Conservation (phyloP, 495 filamentous ascomycete genomes). For the Bombardia bombarda region DNA sequence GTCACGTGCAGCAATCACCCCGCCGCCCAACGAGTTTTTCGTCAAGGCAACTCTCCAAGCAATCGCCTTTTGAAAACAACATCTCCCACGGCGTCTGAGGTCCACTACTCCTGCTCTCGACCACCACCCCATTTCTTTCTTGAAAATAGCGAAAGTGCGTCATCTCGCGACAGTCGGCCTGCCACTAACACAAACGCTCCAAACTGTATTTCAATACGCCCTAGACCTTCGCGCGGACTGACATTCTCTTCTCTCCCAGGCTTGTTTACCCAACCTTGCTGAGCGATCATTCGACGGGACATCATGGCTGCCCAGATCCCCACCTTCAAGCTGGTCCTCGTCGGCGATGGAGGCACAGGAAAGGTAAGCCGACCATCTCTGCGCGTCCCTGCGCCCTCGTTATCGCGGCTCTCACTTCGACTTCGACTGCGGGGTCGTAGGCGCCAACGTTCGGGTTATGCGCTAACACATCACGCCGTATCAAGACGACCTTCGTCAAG, state of each 20-base stretch:
- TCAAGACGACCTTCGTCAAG: conserved; percentile 99
- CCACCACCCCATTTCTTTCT: conserved; percentile 9
- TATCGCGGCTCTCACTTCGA: conserved; percentile 5
- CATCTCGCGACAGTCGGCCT: neutral
- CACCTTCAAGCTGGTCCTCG: conserved; percentile 99
- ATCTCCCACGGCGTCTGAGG: conserved; percentile 11
- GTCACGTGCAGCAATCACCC: conserved; percentile 26
- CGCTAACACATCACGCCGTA: conserved; percentile 16
- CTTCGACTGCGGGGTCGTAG: conserved; percentile 18
- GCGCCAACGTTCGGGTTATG: neutral
- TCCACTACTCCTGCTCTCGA: conserved; percentile 24
- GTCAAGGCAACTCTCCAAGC: conserved; percentile 25
- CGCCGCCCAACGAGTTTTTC: conserved; percentile 33
- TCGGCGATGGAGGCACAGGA: conserved; percentile 98
- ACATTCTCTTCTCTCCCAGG: conserved; percentile 12
- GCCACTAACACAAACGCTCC: neutral
- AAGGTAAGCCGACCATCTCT: conserved; percentile 58
- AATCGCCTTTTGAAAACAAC: conserved; percentile 27
- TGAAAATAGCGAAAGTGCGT: conserved; percentile 17
- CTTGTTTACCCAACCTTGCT: conserved; percentile 21
- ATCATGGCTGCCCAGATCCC: conserved; percentile 55
- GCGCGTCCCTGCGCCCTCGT: conserved; percentile 3
- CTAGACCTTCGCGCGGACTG: conserved; percentile 12
- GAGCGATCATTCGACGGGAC: conserved; percentile 17
- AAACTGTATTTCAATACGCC: conserved; percentile 10